Base-by-base conservation (phyloP, 2,329 filamentous ascomycete genomes). In the Exophiala oligosperma region DNA sequence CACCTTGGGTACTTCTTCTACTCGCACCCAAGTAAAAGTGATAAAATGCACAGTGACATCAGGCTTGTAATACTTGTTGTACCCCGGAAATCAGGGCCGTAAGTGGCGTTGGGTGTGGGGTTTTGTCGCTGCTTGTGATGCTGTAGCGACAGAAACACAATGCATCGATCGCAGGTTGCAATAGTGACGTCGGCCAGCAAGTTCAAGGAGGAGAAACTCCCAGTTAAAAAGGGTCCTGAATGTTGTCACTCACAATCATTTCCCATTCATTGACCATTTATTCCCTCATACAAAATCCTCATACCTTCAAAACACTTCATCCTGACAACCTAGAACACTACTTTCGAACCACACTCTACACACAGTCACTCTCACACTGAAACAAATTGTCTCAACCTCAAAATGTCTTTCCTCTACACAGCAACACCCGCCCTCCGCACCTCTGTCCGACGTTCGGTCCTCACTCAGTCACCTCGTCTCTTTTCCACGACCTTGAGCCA, bases 401-500 rank as follows among this genome's bases (percentile, higher is more conserved):
- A 54, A 46, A 75, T 76, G 73, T 73, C 73, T 48, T 73, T 71
- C 61, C 63, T 75, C 63, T 63, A 66, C 46, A 72, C 72, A 59
- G 6, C 64, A 66, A 59, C 56, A 60, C 44, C 71, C 35, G 44
- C 70, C 51, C 60, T 69, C 44, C 68, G 68, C 57, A 64, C 66
- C 17, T 54, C 70, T 23, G 53, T 61, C 48, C 49, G 61, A 54
- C 49, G 55, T 3, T 54, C 64, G 52, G 47, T 55, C 49, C 41
- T 56, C 40, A 54, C 56, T 32, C 62, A 64, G 46, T 61, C 64
- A 28, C 53, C 67, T 44, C 57, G 65, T 49, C 59, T 67, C 44
- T 83, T 87, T 75, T 81, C 80, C 68, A 84, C 81, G 60, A 79
- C 82, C 9, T 69, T 75, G 40, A 64, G 64, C 12, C 66, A 72